phyloP scores from a whole-genome alignment of 164 flowering plant species.

The Liquidambar formosana region DNA sequence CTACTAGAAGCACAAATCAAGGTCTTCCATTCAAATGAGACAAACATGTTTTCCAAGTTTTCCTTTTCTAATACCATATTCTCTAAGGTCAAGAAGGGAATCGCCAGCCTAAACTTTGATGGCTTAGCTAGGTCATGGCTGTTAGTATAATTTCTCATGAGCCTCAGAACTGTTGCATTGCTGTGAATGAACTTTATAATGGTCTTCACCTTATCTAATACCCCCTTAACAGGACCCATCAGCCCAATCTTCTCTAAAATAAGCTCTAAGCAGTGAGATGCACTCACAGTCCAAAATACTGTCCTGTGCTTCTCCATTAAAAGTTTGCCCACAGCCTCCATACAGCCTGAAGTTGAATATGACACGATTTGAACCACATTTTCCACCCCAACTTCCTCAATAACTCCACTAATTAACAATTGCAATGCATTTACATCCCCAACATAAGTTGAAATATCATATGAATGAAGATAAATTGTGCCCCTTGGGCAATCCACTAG shows the following conservation, averaged over 20 bases:
- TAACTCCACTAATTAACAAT: conserved; percentile 35
- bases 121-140: conserved; percentile 33
- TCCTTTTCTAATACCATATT: conserved; percentile 38
- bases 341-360: conserved; percentile 30
- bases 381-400: conserved; percentile 54
- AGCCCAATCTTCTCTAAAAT: conserved; percentile 52
- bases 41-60: conserved; percentile 41
- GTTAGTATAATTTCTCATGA: conserved; percentile 32
- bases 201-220: conserved; percentile 42
- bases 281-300: conserved; percentile 59
- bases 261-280: conserved; percentile 55
- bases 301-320: conserved; percentile 32
- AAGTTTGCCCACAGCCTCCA: conserved; percentile 43
- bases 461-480: conserved; percentile 49
- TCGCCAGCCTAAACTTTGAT: conserved; percentile 30
- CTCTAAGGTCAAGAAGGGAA: conserved; percentile 49
- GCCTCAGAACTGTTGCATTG: conserved; percentile 27
- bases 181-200: conserved; percentile 51
- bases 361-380: conserved; percentile 67
- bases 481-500: conserved; percentile 60
- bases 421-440: conserved; percentile 35
- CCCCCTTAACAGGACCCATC: conserved; percentile 16
- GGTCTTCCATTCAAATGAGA: conserved; percentile 46
- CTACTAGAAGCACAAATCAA: conserved; percentile 34
- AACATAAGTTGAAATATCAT: conserved; percentile 38